A percentile compares a stretch with the other conserved stretches of the same genome.
These are phyloP conservation scores for Coelastrella sp. DNA, from an alignment of 139 green algal genomes.

Conservation along the genomic window DNA sequence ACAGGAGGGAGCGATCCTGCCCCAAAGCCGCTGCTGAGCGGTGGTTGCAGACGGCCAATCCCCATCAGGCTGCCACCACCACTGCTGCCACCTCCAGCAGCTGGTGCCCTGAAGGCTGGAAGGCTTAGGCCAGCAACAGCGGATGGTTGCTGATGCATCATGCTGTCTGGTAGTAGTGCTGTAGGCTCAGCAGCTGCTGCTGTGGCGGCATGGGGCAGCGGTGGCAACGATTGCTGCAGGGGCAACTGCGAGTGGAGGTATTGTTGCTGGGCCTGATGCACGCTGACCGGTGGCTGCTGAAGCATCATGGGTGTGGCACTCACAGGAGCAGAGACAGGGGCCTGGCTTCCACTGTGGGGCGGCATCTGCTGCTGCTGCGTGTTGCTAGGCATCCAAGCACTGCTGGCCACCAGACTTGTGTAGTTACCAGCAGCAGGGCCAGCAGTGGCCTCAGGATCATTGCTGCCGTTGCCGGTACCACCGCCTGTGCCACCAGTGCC, in stretches of 20 bases:
- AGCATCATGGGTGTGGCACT: not conserved
- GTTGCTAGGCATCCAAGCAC: constrained; percentile 30
- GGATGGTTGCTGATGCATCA: not conserved
- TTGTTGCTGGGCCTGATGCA: not conserved
- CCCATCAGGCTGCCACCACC: constrained; percentile 24
- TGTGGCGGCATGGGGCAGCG: not conserved
- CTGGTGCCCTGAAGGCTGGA: not conserved
- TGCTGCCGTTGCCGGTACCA: not conserved
- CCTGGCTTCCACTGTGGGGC: not conserved
- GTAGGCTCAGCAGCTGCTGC: not conserved
- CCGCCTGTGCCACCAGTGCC: not conserved
- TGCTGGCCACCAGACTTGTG: constrained; percentile 8
- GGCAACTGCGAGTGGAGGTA: not conserved
- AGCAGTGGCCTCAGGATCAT: not conserved
- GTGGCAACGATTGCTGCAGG: not conserved
- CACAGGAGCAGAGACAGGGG: not conserved
- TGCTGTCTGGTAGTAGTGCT: not conserved
- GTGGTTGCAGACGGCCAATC: not conserved
- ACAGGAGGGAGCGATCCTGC: not conserved
- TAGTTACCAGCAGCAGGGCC: constrained; percentile 3
- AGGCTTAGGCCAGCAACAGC: not conserved
- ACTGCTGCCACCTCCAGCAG: constrained; percentile 6
- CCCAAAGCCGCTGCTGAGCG: not conserved
- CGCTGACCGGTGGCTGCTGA: not conserved
- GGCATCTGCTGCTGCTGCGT: constrained; percentile 5